A percentile compares a stretch with the other conserved stretches of the same genome.
phyloP scores from a whole-genome alignment of 2,329 filamentous ascomycete genomes.

The Neophaeococcomyces mojaviensis region DNA sequence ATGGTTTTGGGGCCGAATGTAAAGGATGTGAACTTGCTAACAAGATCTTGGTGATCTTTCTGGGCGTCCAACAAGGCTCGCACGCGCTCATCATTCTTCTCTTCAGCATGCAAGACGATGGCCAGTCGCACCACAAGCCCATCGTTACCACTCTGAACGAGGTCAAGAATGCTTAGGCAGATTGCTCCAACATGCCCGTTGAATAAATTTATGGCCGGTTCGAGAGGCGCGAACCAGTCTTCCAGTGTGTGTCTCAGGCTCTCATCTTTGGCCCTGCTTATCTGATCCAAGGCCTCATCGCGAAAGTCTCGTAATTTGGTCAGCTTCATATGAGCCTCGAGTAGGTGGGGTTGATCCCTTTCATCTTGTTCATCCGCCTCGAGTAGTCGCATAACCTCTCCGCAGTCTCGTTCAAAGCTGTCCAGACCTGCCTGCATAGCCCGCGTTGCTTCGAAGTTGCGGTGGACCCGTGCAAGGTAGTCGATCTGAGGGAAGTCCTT shows the following conservation, averaged over 20 bases:
- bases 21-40: conserved; percentile 87
- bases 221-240: conserved; percentile 80
- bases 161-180: conserved; percentile 79
- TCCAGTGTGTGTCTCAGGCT: conserved; percentile 74
- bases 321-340: conserved; percentile 84
- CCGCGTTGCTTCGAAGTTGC: conserved; percentile 91
- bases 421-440: conserved; percentile 88
- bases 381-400: conserved; percentile 69
- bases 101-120: conserved; percentile 87
- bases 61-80: conserved; percentile 88
- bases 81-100: conserved; percentile 90
- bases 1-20: conserved; percentile 86
- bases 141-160: conserved; percentile 79
- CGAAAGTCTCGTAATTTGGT: conserved; percentile 87
- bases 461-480: conserved; percentile 51
- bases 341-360: conserved; percentile 84
- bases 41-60: conserved; percentile 91
- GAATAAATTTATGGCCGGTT: conserved; percentile 86
- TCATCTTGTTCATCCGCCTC: conserved; percentile 74
- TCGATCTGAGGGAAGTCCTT: conserved; percentile 88
- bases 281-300: conserved; percentile 95
- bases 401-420: conserved; percentile 72
- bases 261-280: conserved; percentile 64
- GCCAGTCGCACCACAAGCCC: conserved; percentile 86
- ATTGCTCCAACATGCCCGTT: conserved; percentile 87